These are phyloP conservation scores for Tuber aestivum DNA, from an alignment of 495 filamentous ascomycete species.

Conservation along the genomic window DNA sequence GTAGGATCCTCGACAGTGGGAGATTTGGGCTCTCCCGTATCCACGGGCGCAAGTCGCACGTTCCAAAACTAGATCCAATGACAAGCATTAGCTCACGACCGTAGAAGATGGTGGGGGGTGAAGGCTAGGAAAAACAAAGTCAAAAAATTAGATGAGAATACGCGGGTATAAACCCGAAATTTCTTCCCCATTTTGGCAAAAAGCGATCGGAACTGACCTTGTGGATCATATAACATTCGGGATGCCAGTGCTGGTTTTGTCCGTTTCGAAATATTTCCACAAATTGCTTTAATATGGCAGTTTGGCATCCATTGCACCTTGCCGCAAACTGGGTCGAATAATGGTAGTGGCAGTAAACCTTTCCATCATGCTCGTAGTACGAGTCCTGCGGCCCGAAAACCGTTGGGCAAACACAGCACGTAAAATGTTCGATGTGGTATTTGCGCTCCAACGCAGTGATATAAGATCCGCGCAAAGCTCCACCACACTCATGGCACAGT, in stretches of 20 bases:
- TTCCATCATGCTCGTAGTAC: slow-evolving; percentile 96
- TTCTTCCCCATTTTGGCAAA: neutral
- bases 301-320: slow-evolving; percentile 91
- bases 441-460: slow-evolving; percentile 97
- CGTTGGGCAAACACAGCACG: slow-evolving; percentile 92
- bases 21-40: slow-evolving; percentile 47
- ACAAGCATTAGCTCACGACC: slow-evolving; percentile 19
- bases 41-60: slow-evolving; percentile 63
- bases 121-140: slow-evolving; percentile 2
- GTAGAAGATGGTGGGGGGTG: neutral
- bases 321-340: slow-evolving; percentile 98
- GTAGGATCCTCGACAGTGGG: slow-evolving; percentile 58
- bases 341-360: slow-evolving; percentile 97
- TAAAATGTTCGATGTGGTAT: slow-evolving; percentile 99
- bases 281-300: slow-evolving; percentile 98
- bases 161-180: slow-evolving; percentile 11
- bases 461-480: slow-evolving; percentile 91
- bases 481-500: slow-evolving; percentile 84
- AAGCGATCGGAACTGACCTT: slow-evolving; percentile 49
- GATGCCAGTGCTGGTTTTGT: slow-evolving; percentile 98
- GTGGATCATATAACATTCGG: slow-evolving; percentile 99
- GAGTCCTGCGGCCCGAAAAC: slow-evolving; percentile 97
- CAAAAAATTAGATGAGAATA: slow-evolving; percentile 13
- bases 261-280: slow-evolving; percentile 98
- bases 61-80: slow-evolving; percentile 72